phyloP scores from a whole-genome alignment of 1,139 yeast species.

The Hanseniaspora uvarum region DNA sequence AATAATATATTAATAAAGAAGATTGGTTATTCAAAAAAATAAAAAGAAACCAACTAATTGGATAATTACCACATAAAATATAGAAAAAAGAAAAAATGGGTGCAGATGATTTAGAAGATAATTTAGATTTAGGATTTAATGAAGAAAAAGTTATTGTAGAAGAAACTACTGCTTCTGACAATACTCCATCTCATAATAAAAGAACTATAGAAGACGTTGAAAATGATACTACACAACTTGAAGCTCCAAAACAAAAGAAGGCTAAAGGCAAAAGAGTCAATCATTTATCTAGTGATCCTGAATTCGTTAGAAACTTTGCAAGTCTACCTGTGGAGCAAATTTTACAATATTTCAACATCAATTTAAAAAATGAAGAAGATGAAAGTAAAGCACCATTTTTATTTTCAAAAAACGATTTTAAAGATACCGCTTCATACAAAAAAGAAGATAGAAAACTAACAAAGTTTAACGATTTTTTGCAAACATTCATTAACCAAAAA shows the following conservation, averaged over 20 bases:
- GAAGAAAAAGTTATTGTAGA: conserved; percentile 20
- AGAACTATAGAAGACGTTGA: conserved; percentile 7
- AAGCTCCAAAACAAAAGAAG: conserved; percentile 18
- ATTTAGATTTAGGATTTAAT: conserved; percentile 25
- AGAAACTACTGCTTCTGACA: conserved; percentile 17
- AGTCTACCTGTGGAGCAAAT: conserved; percentile 22
- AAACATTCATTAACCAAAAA: conserved; percentile 12
- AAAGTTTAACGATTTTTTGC: conserved; percentile 6
- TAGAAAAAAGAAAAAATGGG: conserved; percentile 6
- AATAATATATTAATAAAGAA: no score
- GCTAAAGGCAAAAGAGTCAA: conserved; percentile 20
- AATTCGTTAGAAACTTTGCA: conserved; percentile 7
- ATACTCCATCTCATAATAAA: conserved; percentile 13
- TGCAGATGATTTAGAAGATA: conserved; percentile 31
- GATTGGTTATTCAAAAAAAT: no score
- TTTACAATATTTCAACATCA: conserved; percentile 28
- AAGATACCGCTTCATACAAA: conserved; percentile 3
- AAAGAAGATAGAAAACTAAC: conserved; percentile 2
- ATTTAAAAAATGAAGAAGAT: conserved; percentile 24
- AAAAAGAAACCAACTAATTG: no score
- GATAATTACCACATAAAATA: background rate
- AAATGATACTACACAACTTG: background rate
- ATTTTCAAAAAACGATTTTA: conserved; percentile 14
- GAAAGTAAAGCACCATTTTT: conserved; percentile 6
- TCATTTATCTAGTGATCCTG: conserved; percentile 19